A percentile compares a stretch with the other conserved stretches of the same genome.
phyloP scores from a whole-genome alignment of 768 basidiomycete species.

The Suillus subaureus region DNA sequence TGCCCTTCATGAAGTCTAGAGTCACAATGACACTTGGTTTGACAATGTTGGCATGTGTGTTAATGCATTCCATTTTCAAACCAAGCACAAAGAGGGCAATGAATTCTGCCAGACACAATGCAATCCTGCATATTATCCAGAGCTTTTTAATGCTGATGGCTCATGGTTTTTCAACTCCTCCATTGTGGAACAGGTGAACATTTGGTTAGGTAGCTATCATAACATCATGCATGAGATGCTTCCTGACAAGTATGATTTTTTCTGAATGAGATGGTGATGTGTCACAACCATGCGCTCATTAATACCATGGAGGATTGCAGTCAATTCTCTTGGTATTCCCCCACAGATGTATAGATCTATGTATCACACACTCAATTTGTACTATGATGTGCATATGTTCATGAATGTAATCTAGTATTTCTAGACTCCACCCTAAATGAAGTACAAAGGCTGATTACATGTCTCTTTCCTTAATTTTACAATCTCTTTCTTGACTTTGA shows the following conservation, averaged over 20 bases:
- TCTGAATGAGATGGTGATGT: slow-evolving; percentile 38
- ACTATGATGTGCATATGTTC: not conserved
- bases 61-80: slow-evolving; percentile 38
- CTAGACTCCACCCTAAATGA: no score
- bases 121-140: slow-evolving; percentile 31
- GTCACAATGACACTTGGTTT: slow-evolving; percentile 18
- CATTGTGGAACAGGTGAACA: slow-evolving; percentile 37
- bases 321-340: not conserved
- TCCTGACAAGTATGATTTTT: slow-evolving; percentile 34
- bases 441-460: no score
- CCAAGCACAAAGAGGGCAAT: slow-evolving; percentile 34
- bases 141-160: slow-evolving; percentile 27
- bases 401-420: no score
- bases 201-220: slow-evolving; percentile 39
- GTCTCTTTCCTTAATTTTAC: no score
- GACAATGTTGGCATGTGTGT: slow-evolving; percentile 31
- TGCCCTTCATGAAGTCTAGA: slow-evolving; percentile 18
- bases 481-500: no score
- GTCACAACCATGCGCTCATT: slow-evolving; percentile 20
- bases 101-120: slow-evolving; percentile 28
- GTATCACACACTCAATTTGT: not conserved
- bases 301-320: not conserved
- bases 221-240: slow-evolving; percentile 38
- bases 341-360: not conserved
- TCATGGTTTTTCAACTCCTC: slow-evolving; percentile 41